Conservation (phyloP, 2,329 filamentous ascomycete species). For the Dryadomyces sulphureus region DNA sequence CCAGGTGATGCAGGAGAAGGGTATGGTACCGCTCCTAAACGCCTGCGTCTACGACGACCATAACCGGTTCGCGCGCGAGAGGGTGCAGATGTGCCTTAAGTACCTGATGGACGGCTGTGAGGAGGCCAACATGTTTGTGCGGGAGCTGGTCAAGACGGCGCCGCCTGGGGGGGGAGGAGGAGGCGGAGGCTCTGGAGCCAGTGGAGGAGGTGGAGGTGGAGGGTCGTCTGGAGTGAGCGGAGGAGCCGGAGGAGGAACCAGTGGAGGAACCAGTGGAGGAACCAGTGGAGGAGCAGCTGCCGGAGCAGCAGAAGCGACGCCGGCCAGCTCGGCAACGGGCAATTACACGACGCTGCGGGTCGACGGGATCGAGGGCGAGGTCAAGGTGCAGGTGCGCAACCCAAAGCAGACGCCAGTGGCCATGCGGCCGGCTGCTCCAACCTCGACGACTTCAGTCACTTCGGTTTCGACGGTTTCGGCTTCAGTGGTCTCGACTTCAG, state of each 20-base stretch:
- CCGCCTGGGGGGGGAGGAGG: slow-evolving; percentile 6
- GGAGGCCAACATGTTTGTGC: slow-evolving; percentile 57
- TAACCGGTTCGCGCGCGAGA: slow-evolving; percentile 88
- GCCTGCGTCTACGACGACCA: slow-evolving; percentile 86
- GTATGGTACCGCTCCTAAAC: slow-evolving; percentile 74
- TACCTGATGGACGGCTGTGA: slow-evolving; percentile 64
- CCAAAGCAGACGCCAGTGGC: slow-evolving; percentile 3
- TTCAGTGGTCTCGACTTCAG: no score
- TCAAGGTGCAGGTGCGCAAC: slow-evolving; percentile 35
- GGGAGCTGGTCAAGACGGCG: slow-evolving; percentile 35
- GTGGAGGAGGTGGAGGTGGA: no score
- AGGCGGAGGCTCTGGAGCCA: background rate
- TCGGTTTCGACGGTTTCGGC: background rate
- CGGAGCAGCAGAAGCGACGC: no score
- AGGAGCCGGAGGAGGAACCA: background rate
- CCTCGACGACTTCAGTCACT: slow-evolving; percentile 4
- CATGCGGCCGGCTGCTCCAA: background rate
- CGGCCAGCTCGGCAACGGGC: no score
- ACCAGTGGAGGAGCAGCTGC: no score
- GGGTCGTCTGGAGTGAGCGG: background rate
- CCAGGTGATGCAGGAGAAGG: slow-evolving; percentile 73
- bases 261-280: slow-evolving; percentile 6
- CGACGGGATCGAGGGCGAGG: slow-evolving; percentile 40
- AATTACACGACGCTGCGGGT: slow-evolving; percentile 29
- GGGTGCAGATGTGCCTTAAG: slow-evolving; percentile 77